Base-by-base conservation (phyloP, 805 yeast genomes). In the Yamadazyma kitorensis region DNA sequence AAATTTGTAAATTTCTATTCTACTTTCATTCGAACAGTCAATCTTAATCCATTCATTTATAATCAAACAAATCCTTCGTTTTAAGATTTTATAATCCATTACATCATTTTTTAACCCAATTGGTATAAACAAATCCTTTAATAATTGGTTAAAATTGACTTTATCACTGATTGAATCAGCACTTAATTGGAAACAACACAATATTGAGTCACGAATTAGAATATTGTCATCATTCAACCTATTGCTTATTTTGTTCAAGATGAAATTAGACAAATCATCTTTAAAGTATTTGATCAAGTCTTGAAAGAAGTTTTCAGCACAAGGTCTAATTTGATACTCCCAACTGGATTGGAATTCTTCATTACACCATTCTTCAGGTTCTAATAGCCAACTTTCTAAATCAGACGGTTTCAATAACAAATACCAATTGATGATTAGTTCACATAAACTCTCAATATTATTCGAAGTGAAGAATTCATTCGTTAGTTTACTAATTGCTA, bases 301-400 rank as follows among this genome's bases (percentile, higher is more conserved):
- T 45, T 81, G 85, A 52, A 80, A 88, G 45, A 87, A 79, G 51
- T 80, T 80, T 47, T 86, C 95, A 0, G 95, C 87, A 59, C 96
- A 86, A 3, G 91, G 87, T 37, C 94, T 68, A 9, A 88, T 71
- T 52, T 85, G 89, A 54, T 67, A 86, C 52, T 89, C 97, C 80
- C 86, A 87, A 51, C 82, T 80, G 4, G 78, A 65, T 32, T 79
- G 72, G 37, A 81, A 62, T 45, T 88, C 95, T 50, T 87, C 95
- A 43, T 80, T 79, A 14, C 85, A 79, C 86, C 95, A 93, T 55
- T 87, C 96, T 54, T 88, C 98, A 0, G 98, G 96, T 40, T 88
- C 95, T 12, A 73, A 56, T 9, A 68, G 54, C 98, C 98, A 93
- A 24, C 76, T 64, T 47, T 85, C 94, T 30, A 91, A 56, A 52